phyloP scores from a whole-genome alignment of 495 filamentous ascomycete genomes.

The Podospora pseudoanserina region DNA sequence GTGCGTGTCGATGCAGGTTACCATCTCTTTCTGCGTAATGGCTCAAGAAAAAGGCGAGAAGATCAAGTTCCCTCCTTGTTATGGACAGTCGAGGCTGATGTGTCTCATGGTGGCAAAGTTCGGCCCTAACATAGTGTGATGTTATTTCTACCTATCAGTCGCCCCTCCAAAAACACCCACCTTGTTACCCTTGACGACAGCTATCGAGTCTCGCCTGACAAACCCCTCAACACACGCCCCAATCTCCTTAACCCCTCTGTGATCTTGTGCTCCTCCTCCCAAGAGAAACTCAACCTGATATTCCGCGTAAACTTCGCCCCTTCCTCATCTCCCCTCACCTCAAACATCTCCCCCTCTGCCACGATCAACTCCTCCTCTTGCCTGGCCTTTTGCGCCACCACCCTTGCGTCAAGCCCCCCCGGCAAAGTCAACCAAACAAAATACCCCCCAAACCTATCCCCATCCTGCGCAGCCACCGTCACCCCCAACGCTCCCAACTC shows the following conservation, averaged over 20 bases:
- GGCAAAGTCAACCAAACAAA: conserved; percentile 77
- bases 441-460: conserved; percentile 62
- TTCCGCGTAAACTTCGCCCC: conserved; percentile 48
- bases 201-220: conserved; percentile 6
- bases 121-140: not conserved
- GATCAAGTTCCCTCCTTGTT: not conserved
- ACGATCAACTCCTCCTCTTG: conserved; percentile 60
- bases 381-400: conserved; percentile 53
- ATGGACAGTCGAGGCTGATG: too few relatives aligned
- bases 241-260: conserved; percentile 65
- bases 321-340: conserved; percentile 56
- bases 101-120: not conserved
- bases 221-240: conserved; percentile 41
- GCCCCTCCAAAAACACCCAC: not conserved
- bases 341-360: conserved; percentile 62
- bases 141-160: not conserved
- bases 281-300: conserved; percentile 70
- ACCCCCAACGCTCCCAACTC: conserved; percentile 57
- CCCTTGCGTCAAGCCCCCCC: conserved; percentile 38
- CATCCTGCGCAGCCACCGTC: conserved; percentile 25
- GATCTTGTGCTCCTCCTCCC: conserved; percentile 66
- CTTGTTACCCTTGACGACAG: not conserved
- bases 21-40: not conserved
- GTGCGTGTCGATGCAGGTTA: not conserved
- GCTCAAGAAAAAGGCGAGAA: not conserved